Percentiles rank a stretch among this genome's conserved stretches.
phyloP scores from a whole-genome alignment of 2,329 filamentous ascomycete species.

The Colletotrichum chrysophilum region DNA sequence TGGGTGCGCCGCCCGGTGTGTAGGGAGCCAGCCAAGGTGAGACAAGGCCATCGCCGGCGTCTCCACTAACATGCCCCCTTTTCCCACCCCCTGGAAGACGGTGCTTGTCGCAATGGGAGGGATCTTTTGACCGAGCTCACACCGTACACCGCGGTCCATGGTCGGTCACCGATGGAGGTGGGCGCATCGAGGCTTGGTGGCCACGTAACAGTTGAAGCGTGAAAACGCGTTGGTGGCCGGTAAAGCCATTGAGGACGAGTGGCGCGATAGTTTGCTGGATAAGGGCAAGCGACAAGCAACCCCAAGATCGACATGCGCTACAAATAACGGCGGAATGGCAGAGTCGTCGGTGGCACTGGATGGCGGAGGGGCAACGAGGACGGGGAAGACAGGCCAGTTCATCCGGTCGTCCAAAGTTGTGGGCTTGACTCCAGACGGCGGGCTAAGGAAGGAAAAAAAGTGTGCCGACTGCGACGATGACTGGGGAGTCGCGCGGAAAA shows the following conservation, averaged over 20 bases:
- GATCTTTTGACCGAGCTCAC: constrained; percentile 12
- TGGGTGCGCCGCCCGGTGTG: constrained; percentile 3
- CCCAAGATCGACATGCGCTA: not conserved
- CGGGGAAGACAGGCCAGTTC: constrained; percentile 3
- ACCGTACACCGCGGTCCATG: not conserved
- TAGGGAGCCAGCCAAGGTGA: constrained; percentile 8
- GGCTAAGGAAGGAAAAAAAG: not conserved
- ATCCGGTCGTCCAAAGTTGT: constrained; percentile 2
- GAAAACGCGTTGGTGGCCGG: not conserved
- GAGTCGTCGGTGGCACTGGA: not conserved
- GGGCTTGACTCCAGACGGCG: constrained; percentile 7
- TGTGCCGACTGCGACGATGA: not conserved
- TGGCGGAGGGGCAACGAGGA: not conserved
- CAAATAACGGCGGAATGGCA: not conserved
- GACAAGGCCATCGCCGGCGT: constrained; percentile 9
- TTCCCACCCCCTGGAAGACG: not conserved
- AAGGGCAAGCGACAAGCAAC: not conserved
- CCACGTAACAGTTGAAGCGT: not conserved
- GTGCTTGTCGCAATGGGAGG: not conserved
- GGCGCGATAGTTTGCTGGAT: not conserved
- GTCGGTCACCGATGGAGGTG: not conserved
- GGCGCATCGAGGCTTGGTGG: not conserved
- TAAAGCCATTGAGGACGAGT: not conserved
- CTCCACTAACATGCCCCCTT: constrained; percentile 2
- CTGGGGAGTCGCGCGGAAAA: not conserved